Percentiles rank a stretch among this genome's conserved stretches.
Conservation (phyloP, 2,329 filamentous ascomycete genomes). For the Claviceps sp. region DNA sequence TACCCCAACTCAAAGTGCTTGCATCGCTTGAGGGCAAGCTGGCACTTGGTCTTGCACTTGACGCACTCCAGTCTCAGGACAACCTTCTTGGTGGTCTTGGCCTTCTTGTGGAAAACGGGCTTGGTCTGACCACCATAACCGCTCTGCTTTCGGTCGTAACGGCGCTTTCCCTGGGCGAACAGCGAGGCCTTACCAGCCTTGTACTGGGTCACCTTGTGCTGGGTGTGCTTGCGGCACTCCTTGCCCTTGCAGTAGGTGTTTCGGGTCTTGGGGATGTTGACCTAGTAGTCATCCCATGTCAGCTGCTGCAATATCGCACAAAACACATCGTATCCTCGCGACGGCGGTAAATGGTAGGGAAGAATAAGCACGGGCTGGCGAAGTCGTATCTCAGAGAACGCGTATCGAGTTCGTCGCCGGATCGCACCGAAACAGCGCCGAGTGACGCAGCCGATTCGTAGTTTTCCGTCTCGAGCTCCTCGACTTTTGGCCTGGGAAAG, state of each 20-base stretch:
- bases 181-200: slow-evolving; percentile 94
- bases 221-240: slow-evolving; percentile 83
- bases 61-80: slow-evolving; percentile 97
- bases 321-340: background rate
- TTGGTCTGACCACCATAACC: slow-evolving; percentile 99
- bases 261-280: slow-evolving; percentile 97
- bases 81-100: slow-evolving; percentile 99
- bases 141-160: slow-evolving; percentile 98
- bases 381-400: background rate
- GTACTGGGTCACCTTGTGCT: slow-evolving; percentile 93
- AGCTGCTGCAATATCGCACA: background rate
- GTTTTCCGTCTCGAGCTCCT: background rate
- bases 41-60: slow-evolving; percentile 93
- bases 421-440: background rate
- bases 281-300: slow-evolving; percentile 34
- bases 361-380: background rate
- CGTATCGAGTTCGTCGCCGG: background rate
- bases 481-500: background rate
- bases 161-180: slow-evolving; percentile 97
- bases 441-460: background rate
- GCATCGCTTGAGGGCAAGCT: slow-evolving; percentile 98
- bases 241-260: slow-evolving; percentile 97
- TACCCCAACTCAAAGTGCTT: slow-evolving; percentile 99
- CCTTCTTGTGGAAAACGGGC: slow-evolving; percentile 99
- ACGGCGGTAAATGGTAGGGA: background rate